Evolutionary conservation across 129 eudicot species (phyloP), one percentile per base, ranked within the genome.

Genomic region (Escallonia herrerae): DNA sequence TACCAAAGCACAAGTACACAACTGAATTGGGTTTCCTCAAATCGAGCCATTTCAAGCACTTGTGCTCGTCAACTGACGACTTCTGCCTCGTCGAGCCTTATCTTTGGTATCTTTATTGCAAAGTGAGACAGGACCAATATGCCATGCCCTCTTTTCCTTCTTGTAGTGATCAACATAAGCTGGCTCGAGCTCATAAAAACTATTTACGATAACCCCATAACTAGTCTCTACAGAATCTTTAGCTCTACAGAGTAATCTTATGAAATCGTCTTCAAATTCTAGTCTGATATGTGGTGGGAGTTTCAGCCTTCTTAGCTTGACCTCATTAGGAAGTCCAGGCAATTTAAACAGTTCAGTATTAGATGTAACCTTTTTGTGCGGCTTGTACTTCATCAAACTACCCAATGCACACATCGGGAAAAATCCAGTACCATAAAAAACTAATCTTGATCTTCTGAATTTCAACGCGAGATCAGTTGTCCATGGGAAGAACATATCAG

Each of bases 161-260:
- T 46, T 40, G 49, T 50, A 76, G 50, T 76, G 58, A 1, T 43
- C 44, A 0, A 15, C 48, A 45, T 70, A 76, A 4, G 40, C 72
- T 6, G 76, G 68, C 15, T 76, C 81, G 33, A 76, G 15, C 68
- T 70, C 81, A 43, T 64, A 47, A 42, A 76, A 76, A 42, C 72
- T 76, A 62, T 76, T 71, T 13, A 71, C 56, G 0, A 71, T 50
- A 3, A 64, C 55, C 42, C 73, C 81, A 71, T 57, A 60, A 57
- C 81, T 53, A 8, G 9, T 12, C 6, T 0, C 5, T 3, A 60
- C 67, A 3, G 74, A 44, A 4, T 62, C 6, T 13, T 3, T 8
- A 15, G 11, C 47, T 43, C 43, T 46, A 38, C 42, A 0, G 49
- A 47, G 38, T 58, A 56, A 1, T 38, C 43, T 38, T 11, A 14